Evolutionary conservation across 305 asterid species (phyloP).

Genomic region (Fraxinus floribunda): DNA sequence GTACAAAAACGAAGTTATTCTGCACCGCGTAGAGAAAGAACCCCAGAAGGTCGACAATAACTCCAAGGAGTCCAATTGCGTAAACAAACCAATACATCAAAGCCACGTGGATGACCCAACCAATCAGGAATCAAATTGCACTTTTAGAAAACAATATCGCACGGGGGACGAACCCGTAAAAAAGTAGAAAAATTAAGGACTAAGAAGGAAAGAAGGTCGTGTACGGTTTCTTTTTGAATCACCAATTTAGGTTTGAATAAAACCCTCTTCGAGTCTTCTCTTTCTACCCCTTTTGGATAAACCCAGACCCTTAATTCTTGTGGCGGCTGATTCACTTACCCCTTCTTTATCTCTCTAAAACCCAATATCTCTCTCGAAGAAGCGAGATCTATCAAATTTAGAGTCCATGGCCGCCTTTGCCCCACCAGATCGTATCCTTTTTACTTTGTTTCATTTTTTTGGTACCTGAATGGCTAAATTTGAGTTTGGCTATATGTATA

Average conservation of each 20-base stretch:
- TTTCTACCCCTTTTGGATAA: conserved; percentile 32
- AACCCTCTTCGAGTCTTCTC: conserved; percentile 12
- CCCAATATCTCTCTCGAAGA: conserved; percentile 10
- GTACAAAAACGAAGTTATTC: neutral
- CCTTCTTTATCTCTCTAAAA: neutral
- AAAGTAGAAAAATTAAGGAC: neutral
- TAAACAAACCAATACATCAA: neutral
- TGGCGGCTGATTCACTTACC: conserved; percentile 34
- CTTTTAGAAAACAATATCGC: neutral
- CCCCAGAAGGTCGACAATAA: neutral
- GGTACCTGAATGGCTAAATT: neutral
- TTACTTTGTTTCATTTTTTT: neutral
- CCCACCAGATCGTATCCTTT: conserved; percentile 68
- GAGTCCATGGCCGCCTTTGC: conserved; percentile 53
- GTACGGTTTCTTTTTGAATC: neutral
- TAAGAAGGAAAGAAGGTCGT: conserved; percentile 7
- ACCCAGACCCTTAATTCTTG: conserved; percentile 40
- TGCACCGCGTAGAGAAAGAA: neutral
- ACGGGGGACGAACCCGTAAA: neutral
- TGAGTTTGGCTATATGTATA: neutral
- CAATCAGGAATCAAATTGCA: neutral
- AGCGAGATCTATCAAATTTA: conserved; percentile 16
- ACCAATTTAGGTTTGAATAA: conserved; percentile 5
- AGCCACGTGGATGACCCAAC: neutral
- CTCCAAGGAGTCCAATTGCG: neutral